phyloP scores from a whole-genome alignment of 768 basidiomycete genomes.

The Stropharia rugosoannulata region DNA sequence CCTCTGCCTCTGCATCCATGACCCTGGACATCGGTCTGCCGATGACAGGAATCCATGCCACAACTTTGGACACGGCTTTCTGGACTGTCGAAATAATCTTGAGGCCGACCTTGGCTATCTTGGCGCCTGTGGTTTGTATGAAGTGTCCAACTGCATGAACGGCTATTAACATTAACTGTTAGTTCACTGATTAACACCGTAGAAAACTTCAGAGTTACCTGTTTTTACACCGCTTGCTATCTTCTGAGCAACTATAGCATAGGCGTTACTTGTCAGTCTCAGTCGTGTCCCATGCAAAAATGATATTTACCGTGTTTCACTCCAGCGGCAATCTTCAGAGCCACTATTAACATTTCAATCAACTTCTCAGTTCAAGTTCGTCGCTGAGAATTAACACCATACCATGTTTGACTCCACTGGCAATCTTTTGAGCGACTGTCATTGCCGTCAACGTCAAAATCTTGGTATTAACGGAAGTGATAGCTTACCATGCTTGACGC shows the following conservation, averaged over 20 bases:
- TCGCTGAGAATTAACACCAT: too few species aligned
- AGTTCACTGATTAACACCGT: background rate
- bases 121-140: slow-evolving; percentile 11
- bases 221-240: background rate
- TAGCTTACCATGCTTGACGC: too few species aligned
- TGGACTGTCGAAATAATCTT: slow-evolving; percentile 5
- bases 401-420: too few species aligned
- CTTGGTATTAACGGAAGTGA: too few species aligned
- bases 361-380: too few species aligned
- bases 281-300: too few species aligned
- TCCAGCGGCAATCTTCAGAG: too few species aligned
- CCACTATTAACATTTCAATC: too few species aligned
- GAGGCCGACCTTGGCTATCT: slow-evolving; percentile 13
- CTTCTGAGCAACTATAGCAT: background rate
- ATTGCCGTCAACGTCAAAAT: too few species aligned
- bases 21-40: slow-evolving; percentile 2
- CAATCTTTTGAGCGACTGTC: too few species aligned
- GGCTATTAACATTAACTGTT: background rate
- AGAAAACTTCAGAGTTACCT: background rate
- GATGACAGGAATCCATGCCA: slow-evolving; percentile 9
- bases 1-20: background rate
- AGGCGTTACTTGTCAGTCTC: too few species aligned
- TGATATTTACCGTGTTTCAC: too few species aligned
- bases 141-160: slow-evolving; percentile 7
- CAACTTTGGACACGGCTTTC: slow-evolving; percentile 3